Percentiles rank a stretch among this genome's conserved stretches.
These are phyloP conservation scores for Candida berthetii DNA, from an alignment of 805 yeast genomes.

Conservation along the genomic window DNA sequence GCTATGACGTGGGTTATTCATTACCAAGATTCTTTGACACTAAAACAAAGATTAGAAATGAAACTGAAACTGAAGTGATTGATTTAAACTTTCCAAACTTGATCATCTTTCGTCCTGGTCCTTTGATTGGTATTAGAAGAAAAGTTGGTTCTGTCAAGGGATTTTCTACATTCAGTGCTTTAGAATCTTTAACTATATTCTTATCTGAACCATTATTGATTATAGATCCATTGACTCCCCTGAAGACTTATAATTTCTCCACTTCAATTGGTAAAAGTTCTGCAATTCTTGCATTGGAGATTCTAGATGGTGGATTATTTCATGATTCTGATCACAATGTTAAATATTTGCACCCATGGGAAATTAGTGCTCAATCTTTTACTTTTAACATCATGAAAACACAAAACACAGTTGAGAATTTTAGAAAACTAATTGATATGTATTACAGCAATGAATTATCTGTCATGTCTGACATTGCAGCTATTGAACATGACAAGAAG, in stretches of 20 bases:
- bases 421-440: neutral
- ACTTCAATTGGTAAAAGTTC: neutral
- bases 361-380: neutral
- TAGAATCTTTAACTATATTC: neutral
- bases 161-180: neutral
- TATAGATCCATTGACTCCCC: neutral
- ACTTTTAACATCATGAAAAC: neutral
- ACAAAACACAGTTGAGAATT: neutral
- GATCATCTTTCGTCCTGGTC: neutral
- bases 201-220: neutral
- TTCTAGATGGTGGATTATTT: too few species aligned
- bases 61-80: neutral
- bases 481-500: too few species aligned
- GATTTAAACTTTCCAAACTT: neutral
- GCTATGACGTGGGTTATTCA: neutral
- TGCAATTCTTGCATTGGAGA: neutral
- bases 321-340: neutral
- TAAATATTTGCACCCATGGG: neutral
- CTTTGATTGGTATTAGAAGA: neutral
- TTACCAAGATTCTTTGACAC: neutral
- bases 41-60: neutral
- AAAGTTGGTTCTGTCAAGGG: neutral
- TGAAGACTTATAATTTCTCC: neutral
- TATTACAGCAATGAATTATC: neutral
- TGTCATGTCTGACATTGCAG: neutral